Base-by-base conservation (phyloP, 139 green algal species). In the Marvania coccoides region DNA sequence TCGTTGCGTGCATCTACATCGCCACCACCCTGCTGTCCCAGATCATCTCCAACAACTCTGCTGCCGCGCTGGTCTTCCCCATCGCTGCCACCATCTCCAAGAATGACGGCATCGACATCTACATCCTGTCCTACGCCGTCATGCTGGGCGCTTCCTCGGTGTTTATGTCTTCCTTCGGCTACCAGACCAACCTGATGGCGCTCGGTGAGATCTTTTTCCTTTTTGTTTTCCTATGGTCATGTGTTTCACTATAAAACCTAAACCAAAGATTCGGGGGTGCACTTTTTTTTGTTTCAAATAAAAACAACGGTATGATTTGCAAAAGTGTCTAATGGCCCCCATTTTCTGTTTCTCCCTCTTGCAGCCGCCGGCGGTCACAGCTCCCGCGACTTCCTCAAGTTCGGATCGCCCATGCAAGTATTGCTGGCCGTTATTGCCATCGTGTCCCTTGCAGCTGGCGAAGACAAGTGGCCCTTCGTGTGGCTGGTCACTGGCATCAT, bases 161-260 rank as follows among this genome's bases (percentile, higher is more conserved):
- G n/a, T 91, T 88, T 68, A 72, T 72, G 59, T 77, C 54, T n/a
- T 76, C 73, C 33, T 85, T 87, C 63, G 80, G 80, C 36, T 90
- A 90, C 78, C 84, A 91, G 71, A 88, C 81, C 12, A 91, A 91
- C 72, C 74, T 90, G 35, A 87, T 91, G 74, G 84, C 85, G 45
- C 72, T 75, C 53, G n/a, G n/a, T n/a, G n/a, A n/a, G n/a, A n/a
- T n/a, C n/a, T n/a, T n/a, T n/a, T n/a, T n/a, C n/a, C n/a, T n/a
- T n/a, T n/a, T n/a, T n/a, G n/a, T n/a, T n/a, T n/a, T n/a, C n/a
- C n/a, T n/a, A n/a, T n/a, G n/a, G n/a, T n/a, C n/a, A n/a, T n/a
- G n/a, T n/a, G n/a, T n/a, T n/a, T n/a, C n/a, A n/a, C n/a, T n/a
- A n/a, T n/a, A n/a, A n/a, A n/a, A n/a, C n/a, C n/a, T n/a, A n/a